Evolutionary conservation across 1,284 basidiomycete species (phyloP), one percentile per base, ranked within the genome.

Genomic region (Ganoderma sinense): DNA sequence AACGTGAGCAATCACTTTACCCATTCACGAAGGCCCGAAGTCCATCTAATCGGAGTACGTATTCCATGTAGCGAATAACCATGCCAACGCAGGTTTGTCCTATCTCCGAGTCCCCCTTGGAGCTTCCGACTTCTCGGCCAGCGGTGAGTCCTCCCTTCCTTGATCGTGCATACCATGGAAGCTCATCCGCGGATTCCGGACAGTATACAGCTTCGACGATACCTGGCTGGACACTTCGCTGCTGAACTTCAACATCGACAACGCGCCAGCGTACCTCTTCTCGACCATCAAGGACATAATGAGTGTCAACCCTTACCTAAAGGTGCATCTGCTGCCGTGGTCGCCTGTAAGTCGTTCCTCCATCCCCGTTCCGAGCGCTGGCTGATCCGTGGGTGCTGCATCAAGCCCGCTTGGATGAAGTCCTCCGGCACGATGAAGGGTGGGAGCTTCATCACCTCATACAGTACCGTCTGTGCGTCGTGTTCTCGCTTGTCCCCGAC

Each of bases 371-470:
- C 2, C 29, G 13, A 13, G 23, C 31, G 33, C n/a, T 31, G 36
- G 23, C 29, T 67, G 33, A 40, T 29, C 36, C 31, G 6, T 56
- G 14, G 18, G 16, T 31, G 65, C 43, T 39, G 39, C 36, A 11
- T 64, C 40, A 66, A 87, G 86, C 87, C 87, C 3, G 85, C 78
- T 14, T 88, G 87, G 87, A 86, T 87, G 86, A 88, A 87, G 74
- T 77, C 76, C 65, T 83, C 80, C 48, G 79, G 77, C 4, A 81
- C 81, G 2, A 84, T 87, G 82, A 78, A 83, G 5, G 86, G 86
- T 2, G 86, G 85, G 20, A 81, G 77, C 40, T 80, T 88, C 71
- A 73, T 80, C 18, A 79, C 76, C 5, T 69, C 77, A 20, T 83
- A 85, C 67, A 78, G 79, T 23, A 72, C 74, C 51, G 72, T 76